Evolutionary conservation across 306 rosid genomes (phyloP).

Genomic region (Pyrus pyrifolia): DNA sequence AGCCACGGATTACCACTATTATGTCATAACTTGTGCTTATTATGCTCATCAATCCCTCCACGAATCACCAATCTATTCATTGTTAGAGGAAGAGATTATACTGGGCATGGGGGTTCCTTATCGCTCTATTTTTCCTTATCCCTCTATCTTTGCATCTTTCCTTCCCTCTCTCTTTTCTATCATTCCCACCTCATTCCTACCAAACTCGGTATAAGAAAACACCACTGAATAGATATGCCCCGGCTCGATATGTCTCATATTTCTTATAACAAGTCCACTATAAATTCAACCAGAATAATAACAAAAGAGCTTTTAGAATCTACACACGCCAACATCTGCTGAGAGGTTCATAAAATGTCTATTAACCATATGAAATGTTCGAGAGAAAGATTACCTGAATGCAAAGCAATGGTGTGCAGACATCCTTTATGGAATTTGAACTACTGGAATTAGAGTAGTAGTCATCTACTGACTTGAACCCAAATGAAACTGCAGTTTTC

Average conservation of each 20-base stretch:
- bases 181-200: neutral
- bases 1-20: neutral
- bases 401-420: slow-evolving; percentile 79
- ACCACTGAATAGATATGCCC: neutral
- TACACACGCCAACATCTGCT: neutral
- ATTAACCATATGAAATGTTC: neutral
- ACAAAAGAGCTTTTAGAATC: neutral
- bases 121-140: neutral
- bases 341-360: neutral
- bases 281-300: neutral
- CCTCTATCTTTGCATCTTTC: neutral
- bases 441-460: slow-evolving; percentile 77
- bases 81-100: neutral
- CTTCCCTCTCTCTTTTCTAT: neutral
- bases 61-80: neutral
- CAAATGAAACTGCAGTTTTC: slow-evolving; percentile 77
- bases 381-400: slow-evolving; percentile 55
- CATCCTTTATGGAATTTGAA: slow-evolving; percentile 73
- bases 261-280: neutral
- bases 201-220: neutral
- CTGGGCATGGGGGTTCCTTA: neutral
- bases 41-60: neutral
- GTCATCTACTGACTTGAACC: slow-evolving; percentile 91
- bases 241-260: neutral
- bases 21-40: neutral